phyloP scores from a whole-genome alignment of 192 early-diverging fungal genomes.

The Dissophora globulifera region DNA sequence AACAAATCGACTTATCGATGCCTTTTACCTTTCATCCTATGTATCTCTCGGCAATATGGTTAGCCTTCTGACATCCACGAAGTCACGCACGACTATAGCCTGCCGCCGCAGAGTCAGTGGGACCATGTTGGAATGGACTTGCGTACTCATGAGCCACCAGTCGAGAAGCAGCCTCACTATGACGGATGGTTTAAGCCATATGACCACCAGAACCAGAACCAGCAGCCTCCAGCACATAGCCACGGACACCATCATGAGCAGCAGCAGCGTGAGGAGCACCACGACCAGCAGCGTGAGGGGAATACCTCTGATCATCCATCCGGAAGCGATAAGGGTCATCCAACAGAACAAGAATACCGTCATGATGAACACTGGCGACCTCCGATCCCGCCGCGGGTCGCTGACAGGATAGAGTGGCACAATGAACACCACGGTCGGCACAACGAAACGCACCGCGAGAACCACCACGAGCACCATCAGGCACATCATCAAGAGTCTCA shows the following conservation, averaged over 20 bases:
- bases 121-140: constrained; percentile 66
- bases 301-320: too few species aligned
- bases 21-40: too few species aligned
- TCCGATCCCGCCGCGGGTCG: constrained; percentile 17
- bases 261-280: constrained; percentile 17
- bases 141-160: constrained; percentile 60
- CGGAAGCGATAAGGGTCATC: not conserved
- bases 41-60: not conserved
- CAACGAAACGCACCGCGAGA: constrained; percentile 2
- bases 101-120: constrained; percentile 58
- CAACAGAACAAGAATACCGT: constrained; percentile 18
- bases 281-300: constrained; percentile 1
- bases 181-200: constrained; percentile 61
- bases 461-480: constrained; percentile 27
- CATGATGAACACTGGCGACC: constrained; percentile 18
- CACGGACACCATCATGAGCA: not conserved
- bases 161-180: constrained; percentile 58
- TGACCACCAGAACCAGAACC: constrained; percentile 42
- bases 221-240: constrained; percentile 11
- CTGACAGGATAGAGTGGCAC: constrained; percentile 9
- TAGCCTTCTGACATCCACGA: constrained; percentile 43
- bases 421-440: constrained; percentile 10
- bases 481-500: constrained; percentile 22
- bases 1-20: too few species aligned
- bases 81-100: constrained; percentile 42